Evolutionary conservation across 2,329 filamentous ascomycete genomes (phyloP), one percentile per base, ranked within the genome.

Genomic region (Neopestalotiopsis sp.): DNA sequence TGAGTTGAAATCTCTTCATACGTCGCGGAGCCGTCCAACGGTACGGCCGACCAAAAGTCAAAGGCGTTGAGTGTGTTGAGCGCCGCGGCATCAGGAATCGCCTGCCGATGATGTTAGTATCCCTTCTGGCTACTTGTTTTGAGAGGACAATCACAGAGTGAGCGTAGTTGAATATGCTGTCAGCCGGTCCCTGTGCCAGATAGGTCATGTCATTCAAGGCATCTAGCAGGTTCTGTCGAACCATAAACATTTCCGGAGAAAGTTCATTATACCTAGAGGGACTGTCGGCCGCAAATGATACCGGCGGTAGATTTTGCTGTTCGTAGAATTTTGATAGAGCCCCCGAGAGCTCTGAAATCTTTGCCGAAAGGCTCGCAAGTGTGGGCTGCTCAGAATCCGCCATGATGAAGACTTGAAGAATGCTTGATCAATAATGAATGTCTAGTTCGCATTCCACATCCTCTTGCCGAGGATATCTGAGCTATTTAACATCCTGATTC

Each of bases 1-100:
- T 78, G 74, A 34, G 77, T 71, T 17, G 83, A 78, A 20, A 85
- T 81, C 12, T 83, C 80, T 4, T 74, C 69, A 67, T 82, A 82
- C 2, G 83, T 82, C 6, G 84, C 83, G 3, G 80, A 78, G 17
- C 83, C 84, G 30, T 82, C 77, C 1, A 86, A 66, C 2, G 86
- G 85, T 5, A 88, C 84, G 4, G 83, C 81, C 12, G 80, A 77
- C 83, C 84, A 87, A 72, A 88, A 86, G 72, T 87, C 77, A 73
- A 87, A 87, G 70, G 84, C 78, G 73, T 87, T 87, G 17, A 87
- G 76, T 14, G 85, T 76, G 71, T 85, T 84, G 49, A 87, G 78
- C 12, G 76, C 73, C 6, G 82, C 78, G 3, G 81, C 78, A 69
- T 86, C 83, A 2, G 84, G 84, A 62, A 84, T 79, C 42, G 75